phyloP scores from a whole-genome alignment of 192 early-diverging fungal genomes.

The Paraglomus brasilianum region DNA sequence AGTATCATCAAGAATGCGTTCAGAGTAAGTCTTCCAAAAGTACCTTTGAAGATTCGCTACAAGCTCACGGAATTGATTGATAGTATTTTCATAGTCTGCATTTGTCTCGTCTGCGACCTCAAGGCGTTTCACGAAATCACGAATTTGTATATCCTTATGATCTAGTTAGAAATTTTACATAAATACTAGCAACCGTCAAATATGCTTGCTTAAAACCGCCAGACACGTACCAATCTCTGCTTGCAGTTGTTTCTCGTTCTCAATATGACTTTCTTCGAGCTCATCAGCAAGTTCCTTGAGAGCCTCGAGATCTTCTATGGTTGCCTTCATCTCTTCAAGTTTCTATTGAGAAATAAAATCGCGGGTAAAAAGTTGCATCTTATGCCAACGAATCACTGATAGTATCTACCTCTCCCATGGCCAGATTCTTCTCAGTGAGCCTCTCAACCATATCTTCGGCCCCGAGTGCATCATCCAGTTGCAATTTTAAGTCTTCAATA shows the following conservation, averaged over 20 bases:
- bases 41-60: conserved; percentile 72
- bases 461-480: conserved; percentile 77
- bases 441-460: conserved; percentile 84
- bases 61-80: conserved; percentile 83
- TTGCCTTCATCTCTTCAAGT: conserved; percentile 74
- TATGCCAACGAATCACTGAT: conserved; percentile 10
- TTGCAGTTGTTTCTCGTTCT: conserved; percentile 82
- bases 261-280: conserved; percentile 88
- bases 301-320: conserved; percentile 85
- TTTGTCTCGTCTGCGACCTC: conserved; percentile 74
- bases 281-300: conserved; percentile 90
- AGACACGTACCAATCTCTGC: conserved; percentile 66
- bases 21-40: conserved; percentile 28
- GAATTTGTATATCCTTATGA: conserved; percentile 66
- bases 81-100: conserved; percentile 83
- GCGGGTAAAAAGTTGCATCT: neutral
- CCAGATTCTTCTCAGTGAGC: conserved; percentile 82
- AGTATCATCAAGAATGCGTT: neutral
- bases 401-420: conserved; percentile 52
- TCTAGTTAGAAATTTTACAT: conserved; percentile 37
- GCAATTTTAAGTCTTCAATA: conserved; percentile 80
- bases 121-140: conserved; percentile 58
- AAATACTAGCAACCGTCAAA: neutral
- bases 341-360: conserved; percentile 41
- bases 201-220: neutral